Evolutionary conservation across 2,329 filamentous ascomycete species (phyloP).

Genomic region (Dactylellina cionopaga): DNA sequence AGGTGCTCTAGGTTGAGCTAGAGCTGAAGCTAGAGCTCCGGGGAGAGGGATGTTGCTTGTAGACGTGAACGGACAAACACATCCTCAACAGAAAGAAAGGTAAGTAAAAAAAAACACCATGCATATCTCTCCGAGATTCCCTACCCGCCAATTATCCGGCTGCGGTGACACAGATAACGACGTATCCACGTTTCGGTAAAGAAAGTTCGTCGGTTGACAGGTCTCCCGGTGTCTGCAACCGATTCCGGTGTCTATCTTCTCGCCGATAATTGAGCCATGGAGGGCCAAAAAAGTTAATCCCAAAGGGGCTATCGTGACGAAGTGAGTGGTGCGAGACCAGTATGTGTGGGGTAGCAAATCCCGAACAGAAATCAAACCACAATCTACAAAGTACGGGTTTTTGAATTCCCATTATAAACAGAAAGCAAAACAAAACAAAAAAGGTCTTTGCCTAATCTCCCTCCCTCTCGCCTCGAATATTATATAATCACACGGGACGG

Average conservation of each 20-base stretch:
- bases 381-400: slow-evolving; percentile 17
- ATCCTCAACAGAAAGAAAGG: too few relatives aligned
- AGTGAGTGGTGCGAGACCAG: not conserved
- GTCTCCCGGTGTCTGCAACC: slow-evolving; percentile 9
- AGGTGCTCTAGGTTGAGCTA: not conserved
- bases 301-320: slow-evolving; percentile 3
- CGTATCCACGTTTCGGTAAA: slow-evolving; percentile 18
- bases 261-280: too few relatives aligned
- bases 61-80: not conserved
- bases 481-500: slow-evolving; percentile 12
- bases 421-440: slow-evolving; percentile 3
- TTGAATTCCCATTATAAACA: slow-evolving; percentile 20
- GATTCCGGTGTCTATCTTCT: not conserved
- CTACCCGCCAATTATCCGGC: slow-evolving; percentile 42
- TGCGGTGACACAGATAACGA: slow-evolving; percentile 44
- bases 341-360: slow-evolving; percentile 24
- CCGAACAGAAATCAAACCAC: too few relatives aligned
- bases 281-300: slow-evolving; percentile 12
- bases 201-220: slow-evolving; percentile 11
- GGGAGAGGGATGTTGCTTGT: not conserved
- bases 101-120: too few relatives aligned
- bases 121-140: slow-evolving; percentile 12
- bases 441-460: slow-evolving; percentile 10
- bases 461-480: too few relatives aligned
- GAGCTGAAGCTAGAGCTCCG: slow-evolving; percentile 5